Base-by-base conservation (phyloP, 129 eudicot genomes). In the Silybum marianum region DNA sequence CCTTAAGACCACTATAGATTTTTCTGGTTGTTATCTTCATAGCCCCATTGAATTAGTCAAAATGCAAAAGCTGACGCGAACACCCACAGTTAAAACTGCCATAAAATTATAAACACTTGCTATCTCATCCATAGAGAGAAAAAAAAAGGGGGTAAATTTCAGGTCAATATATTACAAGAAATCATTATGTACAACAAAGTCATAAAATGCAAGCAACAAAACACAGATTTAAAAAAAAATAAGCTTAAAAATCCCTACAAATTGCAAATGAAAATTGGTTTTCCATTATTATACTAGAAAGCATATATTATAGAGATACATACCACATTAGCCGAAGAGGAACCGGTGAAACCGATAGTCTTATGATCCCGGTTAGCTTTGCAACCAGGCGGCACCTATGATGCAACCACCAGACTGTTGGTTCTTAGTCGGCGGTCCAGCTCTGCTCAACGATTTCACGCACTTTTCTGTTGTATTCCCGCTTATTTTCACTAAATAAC, bases 371-470 rank as follows among this genome's bases (percentile, higher is more conserved):
- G 30, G 69, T 13, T 21, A 3, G 69, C 30, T 1, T 21, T 7
- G 25, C 69, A 8, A 21, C 28, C 69, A 22, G 69, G 28, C 65
- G 28, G 74, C 22, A 21, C 32, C 60, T 36, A 40, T 40, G 69
- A 21, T 65, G 66, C 74, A 73, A 28, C 46, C 75, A 2, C 54
- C 40, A 18, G 74, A 36, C 46, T 40, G 62, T n/a, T 32, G 63
- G 19, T 18, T 66, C 51, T 84, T 74, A 91, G 84, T 91, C 97
- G 7, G 97, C 97, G 10, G 93, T 91, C 93, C 97, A 91, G 91
- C 97, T 91, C 86, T 91, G 97, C 85, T 91, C 97, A 80, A 91
- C 97, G 78, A 91, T 86, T 71, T 91, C 93, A 65, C 90, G 90
- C 44, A 91, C 97, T 84, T 83, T 91, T 46, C 97, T 85, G 69